Conservation (phyloP, 2,329 filamentous ascomycete genomes). For the Blumeria graminis region DNA sequence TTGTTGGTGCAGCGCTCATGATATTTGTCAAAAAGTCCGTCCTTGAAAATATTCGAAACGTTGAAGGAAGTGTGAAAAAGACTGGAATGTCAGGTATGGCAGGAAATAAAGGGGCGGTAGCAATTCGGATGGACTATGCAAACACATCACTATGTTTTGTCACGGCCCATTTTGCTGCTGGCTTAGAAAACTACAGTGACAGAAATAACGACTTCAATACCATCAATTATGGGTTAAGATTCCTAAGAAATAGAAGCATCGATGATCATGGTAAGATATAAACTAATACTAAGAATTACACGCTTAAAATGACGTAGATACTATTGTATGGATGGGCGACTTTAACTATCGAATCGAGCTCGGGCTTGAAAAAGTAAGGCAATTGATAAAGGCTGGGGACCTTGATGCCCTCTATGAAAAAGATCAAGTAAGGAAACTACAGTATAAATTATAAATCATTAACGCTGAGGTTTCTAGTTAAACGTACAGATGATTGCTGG, state of each 20-base stretch:
- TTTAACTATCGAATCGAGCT: conserved; percentile 96
- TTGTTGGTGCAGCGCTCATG: conserved; percentile 80
- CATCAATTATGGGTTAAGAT: conserved; percentile 52
- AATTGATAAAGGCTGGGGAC: conserved; percentile 47
- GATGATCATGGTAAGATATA: conserved; percentile 50
- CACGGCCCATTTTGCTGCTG: conserved; percentile 85
- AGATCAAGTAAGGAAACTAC: conserved; percentile 38
- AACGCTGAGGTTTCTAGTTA: conserved; percentile 24
- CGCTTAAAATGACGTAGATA: conserved; percentile 21
- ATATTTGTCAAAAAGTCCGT: conserved; percentile 68
- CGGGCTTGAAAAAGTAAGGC: conserved; percentile 50
- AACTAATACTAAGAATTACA: neutral
- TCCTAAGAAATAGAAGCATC: conserved; percentile 75
- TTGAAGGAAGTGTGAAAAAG: conserved; percentile 91
- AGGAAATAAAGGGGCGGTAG: conserved; percentile 92
- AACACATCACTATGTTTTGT: conserved; percentile 88
- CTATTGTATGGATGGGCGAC: conserved; percentile 85
- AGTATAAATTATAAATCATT: neutral
- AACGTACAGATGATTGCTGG: conserved; percentile 94
- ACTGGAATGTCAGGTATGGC: conserved; percentile 86
- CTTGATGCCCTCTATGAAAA: conserved; percentile 68
- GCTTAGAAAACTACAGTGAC: conserved; percentile 92
- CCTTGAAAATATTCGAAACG: conserved; percentile 72
- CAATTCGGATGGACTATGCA: conserved; percentile 83
- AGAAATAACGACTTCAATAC: conserved; percentile 66